These are phyloP conservation scores for Cadophora luteo-olivacea DNA, from an alignment of 2,329 filamentous ascomycete genomes.

Conservation along the genomic window DNA sequence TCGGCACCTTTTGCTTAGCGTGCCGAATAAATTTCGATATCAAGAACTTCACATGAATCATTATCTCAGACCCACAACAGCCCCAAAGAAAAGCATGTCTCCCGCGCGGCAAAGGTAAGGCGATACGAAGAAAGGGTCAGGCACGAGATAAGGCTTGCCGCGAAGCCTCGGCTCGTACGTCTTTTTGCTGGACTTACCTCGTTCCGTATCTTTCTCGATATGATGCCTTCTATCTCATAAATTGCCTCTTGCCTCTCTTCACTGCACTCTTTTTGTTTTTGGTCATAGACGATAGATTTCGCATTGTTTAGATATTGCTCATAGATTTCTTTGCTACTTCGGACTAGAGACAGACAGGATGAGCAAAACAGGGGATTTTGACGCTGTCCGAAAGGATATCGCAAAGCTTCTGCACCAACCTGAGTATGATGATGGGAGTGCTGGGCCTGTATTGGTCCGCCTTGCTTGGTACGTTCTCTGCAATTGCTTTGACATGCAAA, in stretches of 20 bases:
- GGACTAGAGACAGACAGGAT: constrained; percentile 30
- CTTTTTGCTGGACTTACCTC: constrained; percentile 13
- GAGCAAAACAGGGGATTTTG: constrained; percentile 68
- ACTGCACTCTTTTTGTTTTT: constrained; percentile 16
- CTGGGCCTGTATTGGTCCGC: constrained; percentile 67
- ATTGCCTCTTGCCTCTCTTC: constrained; percentile 2
- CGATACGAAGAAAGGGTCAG: background rate
- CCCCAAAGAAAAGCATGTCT: constrained; percentile 19
- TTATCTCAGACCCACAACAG: constrained; percentile 26
- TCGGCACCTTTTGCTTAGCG: constrained; percentile 10
- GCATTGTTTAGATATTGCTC: constrained; percentile 18
- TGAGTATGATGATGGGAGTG: constrained; percentile 69
- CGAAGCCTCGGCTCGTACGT: constrained; percentile 36
- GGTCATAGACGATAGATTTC: constrained; percentile 26
- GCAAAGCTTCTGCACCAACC: constrained; percentile 61
- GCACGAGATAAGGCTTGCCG: constrained; percentile 26
- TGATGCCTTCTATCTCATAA: constrained; percentile 15
- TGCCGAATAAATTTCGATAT: constrained; percentile 11
- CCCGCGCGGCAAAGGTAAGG: constrained; percentile 29
- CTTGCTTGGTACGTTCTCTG: constrained; percentile 60
- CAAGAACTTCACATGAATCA: constrained; percentile 31
- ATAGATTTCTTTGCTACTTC: constrained; percentile 1
- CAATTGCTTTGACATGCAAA: background rate
- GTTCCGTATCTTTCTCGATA: constrained; percentile 29
- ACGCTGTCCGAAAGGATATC: constrained; percentile 61